A percentile compares a stretch with the other conserved stretches of the same genome.
Evolutionary conservation across 2,329 filamentous ascomycete species (phyloP).

Genomic region (Thielaviopsis cerberus): DNA sequence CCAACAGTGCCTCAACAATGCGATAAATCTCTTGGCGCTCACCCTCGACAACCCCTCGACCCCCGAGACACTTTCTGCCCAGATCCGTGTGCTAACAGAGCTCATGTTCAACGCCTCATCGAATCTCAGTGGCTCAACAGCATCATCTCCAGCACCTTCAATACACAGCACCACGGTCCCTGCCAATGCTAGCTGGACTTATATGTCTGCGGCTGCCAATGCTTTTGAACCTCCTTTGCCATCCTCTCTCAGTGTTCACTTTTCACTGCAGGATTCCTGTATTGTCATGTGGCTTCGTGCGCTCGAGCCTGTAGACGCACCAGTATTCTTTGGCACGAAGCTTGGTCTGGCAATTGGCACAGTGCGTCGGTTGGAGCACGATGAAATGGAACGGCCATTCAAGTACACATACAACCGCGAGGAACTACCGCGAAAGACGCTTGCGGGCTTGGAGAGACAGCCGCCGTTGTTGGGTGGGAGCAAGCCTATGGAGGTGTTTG

Average conservation of each 20-base stretch:
- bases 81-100: slow-evolving; percentile 36
- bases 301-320: slow-evolving; percentile 47
- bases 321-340: slow-evolving; percentile 42
- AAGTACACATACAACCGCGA: slow-evolving; percentile 28
- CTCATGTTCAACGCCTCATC: slow-evolving; percentile 32
- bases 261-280: slow-evolving; percentile 50
- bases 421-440: neutral
- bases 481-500: slow-evolving; percentile 45
- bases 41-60: slow-evolving; percentile 42
- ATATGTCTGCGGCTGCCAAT: slow-evolving; percentile 24
- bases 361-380: slow-evolving; percentile 46
- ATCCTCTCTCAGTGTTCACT: slow-evolving; percentile 52
- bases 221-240: slow-evolving; percentile 30
- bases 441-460: neutral
- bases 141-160: slow-evolving; percentile 19
- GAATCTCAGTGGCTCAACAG: slow-evolving; percentile 36
- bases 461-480: slow-evolving; percentile 13
- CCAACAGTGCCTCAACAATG: slow-evolving; percentile 60
- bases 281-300: slow-evolving; percentile 52
- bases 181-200: slow-evolving; percentile 26
- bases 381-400: slow-evolving; percentile 66
- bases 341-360: slow-evolving; percentile 53
- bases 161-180: neutral
- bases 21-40: slow-evolving; percentile 65
- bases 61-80: slow-evolving; percentile 36